Conservation (phyloP, 352 stramenopile genomes). For the Phytophthora capsici region DNA sequence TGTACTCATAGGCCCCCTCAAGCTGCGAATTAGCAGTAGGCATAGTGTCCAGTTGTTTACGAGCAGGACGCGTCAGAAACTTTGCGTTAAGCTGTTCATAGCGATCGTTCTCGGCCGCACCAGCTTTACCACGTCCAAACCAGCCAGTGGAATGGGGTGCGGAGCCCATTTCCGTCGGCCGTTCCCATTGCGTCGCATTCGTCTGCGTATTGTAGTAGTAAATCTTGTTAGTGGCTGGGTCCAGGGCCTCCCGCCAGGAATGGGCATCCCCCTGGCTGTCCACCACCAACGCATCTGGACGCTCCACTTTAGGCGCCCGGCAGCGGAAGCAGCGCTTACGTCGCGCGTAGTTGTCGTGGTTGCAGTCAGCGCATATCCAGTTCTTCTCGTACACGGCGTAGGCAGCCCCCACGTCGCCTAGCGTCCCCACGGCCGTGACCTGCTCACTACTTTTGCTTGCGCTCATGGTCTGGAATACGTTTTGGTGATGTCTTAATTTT, state of each 20-base stretch:
- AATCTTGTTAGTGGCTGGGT: slow-evolving; percentile 89
- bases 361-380: slow-evolving; percentile 88
- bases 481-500: background rate
- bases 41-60: slow-evolving; percentile 93
- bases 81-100: slow-evolving; percentile 88
- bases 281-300: slow-evolving; percentile 63
- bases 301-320: slow-evolving; percentile 72
- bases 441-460: slow-evolving; percentile 30
- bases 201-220: slow-evolving; percentile 95
- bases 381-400: slow-evolving; percentile 93
- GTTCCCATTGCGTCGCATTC: slow-evolving; percentile 89
- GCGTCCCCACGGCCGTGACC: slow-evolving; percentile 79
- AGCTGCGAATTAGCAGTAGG: slow-evolving; percentile 84
- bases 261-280: slow-evolving; percentile 58
- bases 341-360: slow-evolving; percentile 87
- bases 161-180: slow-evolving; percentile 90
- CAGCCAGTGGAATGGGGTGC: slow-evolving; percentile 92
- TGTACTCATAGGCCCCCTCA: slow-evolving; percentile 94
- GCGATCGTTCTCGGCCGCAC: slow-evolving; percentile 64
- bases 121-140: slow-evolving; percentile 92
- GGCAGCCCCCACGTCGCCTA: slow-evolving; percentile 81
- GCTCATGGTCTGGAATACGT: slow-evolving; percentile 13
- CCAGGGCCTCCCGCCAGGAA: slow-evolving; percentile 91
- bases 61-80: slow-evolving; percentile 84
- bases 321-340: slow-evolving; percentile 82